Evolutionary conservation across 2,329 filamentous ascomycete genomes (phyloP), one percentile per base, ranked within the genome.

Genomic region (Emergomyces africanus): DNA sequence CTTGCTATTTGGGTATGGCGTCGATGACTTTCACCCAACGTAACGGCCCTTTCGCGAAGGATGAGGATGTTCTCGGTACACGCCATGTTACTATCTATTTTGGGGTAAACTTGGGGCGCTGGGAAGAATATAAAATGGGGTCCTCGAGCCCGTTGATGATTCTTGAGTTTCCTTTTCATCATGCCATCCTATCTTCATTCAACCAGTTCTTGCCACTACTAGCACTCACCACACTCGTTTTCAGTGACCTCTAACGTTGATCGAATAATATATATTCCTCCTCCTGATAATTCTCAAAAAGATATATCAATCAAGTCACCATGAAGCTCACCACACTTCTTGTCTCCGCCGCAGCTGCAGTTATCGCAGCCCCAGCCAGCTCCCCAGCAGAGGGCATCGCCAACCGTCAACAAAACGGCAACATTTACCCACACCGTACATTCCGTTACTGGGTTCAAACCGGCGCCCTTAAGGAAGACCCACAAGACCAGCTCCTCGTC

Each of bases 371-470:
- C 18, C 55, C 64, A 15, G 49, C 57, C 9, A 33, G 48, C 2
- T 55, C 54, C 28, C 42, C 60, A 35, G 54, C 46, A 2, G 35
- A 58, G 25, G 46, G 53, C 28, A 56, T 59, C 1, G 20, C 53
- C n/a, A 28, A 57, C 9, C 62, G 63, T n/a, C 60, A 65, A 44
- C 9, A 2, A 18, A 53, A 54, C 33, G 42, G 54, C 51, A 53
- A 64, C 12, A 53, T 68, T 37, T 66, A 59, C 48, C 66, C 66
- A 1, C 49, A 60, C 46, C 54, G 37, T 5, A 68, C 66, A 8
- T 68, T 64, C 62, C 62, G 65, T 6, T 64, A 65, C 59, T 67
- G 61, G 60, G 62, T 67, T 30, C 59, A 63, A 20, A 63, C 59
- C 57, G 64, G 65, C 14, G 23, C 60, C 18, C 57, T 62, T 35